Conservation (phyloP, 2,329 filamentous ascomycete species). For the Fusarium drepaniforme region DNA sequence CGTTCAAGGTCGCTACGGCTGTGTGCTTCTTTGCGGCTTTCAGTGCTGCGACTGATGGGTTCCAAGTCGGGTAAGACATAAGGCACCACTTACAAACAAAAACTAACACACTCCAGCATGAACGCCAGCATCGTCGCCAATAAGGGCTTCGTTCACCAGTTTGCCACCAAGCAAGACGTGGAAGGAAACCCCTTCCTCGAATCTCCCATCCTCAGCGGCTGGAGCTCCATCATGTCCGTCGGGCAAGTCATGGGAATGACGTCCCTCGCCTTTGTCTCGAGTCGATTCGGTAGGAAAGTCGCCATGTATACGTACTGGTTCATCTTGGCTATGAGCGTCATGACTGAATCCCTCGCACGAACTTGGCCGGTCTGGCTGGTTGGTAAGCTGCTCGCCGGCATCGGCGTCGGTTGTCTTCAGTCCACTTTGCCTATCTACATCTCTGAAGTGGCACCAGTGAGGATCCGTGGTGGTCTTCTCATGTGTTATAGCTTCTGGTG, state of each 20-base stretch:
- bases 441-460: constrained; percentile 50
- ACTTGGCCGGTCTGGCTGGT: background rate
- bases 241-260: constrained; percentile 55
- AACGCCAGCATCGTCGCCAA: background rate
- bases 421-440: background rate
- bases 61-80: background rate
- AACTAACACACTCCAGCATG: background rate
- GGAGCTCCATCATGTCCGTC: constrained; percentile 54
- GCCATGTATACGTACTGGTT: background rate
- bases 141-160: background rate
- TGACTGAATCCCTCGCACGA: background rate
- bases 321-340: background rate
- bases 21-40: background rate
- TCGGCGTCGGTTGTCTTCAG: background rate
- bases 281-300: constrained; percentile 18
- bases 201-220: constrained; percentile 51
- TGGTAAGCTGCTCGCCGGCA: background rate
- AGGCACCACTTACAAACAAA: rapidly evolving
- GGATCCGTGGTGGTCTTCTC: constrained; percentile 53
- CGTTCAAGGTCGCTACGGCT: background rate
- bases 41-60: background rate
- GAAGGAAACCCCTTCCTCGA: constrained; percentile 41
- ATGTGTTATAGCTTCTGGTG: constrained; percentile 59
- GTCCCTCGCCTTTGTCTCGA: constrained; percentile 42
- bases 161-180: background rate